phyloP scores from a whole-genome alignment of 345 rosid species.

The Salix dunnii region DNA sequence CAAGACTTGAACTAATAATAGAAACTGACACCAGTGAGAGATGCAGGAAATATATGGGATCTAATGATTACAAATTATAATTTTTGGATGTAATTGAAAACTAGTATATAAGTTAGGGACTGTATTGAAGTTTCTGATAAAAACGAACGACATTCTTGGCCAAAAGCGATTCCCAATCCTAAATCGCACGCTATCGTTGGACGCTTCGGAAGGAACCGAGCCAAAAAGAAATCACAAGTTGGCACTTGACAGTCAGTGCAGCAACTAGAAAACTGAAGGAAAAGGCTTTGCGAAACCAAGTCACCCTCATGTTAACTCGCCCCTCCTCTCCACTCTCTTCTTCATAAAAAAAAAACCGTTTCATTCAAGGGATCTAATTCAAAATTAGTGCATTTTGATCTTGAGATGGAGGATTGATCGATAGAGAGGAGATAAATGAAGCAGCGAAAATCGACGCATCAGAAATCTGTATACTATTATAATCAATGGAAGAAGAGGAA shows the following conservation, averaged over 20 bases:
- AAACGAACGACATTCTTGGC: no score
- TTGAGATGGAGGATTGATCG: not conserved
- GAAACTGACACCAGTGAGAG: no score
- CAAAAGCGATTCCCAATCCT: not conserved
- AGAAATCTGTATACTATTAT: constrained; percentile 29
- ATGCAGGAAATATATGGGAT: no score
- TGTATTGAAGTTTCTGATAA: no score
- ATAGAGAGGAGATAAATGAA: constrained; percentile 37
- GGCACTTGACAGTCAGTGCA: not conserved
- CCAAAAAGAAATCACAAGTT: no score
- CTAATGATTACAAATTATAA: no score
- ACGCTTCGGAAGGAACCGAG: no score
- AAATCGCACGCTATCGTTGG: not conserved
- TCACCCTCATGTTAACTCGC: not conserved
- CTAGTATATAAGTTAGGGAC: no score
- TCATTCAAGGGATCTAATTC: not conserved
- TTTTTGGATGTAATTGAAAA: no score
- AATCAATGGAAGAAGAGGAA: constrained; percentile 70
- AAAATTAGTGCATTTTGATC: not conserved
- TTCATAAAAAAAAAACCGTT: no score
- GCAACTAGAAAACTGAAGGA: not conserved
- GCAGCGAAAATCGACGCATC: constrained; percentile 51
- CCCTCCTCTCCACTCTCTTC: not conserved
- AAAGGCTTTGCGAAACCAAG: not conserved
- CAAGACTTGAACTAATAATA: no score